Base-by-base conservation (phyloP, 2,329 filamentous ascomycete species). In the Lojkania enalia region DNA sequence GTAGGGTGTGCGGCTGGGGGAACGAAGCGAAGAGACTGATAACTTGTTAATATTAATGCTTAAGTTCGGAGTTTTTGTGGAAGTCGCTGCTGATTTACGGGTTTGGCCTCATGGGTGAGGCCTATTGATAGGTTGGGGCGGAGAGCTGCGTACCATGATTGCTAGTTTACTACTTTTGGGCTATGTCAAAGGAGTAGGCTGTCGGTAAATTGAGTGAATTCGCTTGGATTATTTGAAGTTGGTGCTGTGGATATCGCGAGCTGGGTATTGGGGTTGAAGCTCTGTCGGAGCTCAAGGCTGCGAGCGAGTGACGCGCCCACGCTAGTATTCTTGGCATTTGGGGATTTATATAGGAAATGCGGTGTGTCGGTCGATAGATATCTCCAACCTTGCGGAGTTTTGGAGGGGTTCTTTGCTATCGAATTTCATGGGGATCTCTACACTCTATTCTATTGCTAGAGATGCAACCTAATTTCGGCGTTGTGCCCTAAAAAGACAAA, bases 11-110 rank as follows among this genome's bases (percentile, higher is more conserved):
- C 67, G 61, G 84, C 72, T 49, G 83, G 70, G 67, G 94, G 94
- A 58, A 89, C 83, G 75, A 99, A 87, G 75, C 90, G 90, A 81
- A 97, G 87, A 66, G 89, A 87, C 88, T 95, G 71, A 13, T 18
- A 25, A 6, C 15, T 20, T 6, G 18, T 20, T 36, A 11, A 27
- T 27, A 9, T 11, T 38, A 25, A 13, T 33, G 38, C 9, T 16
- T 3, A 32, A 31, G 23, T 25, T 5, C n/a, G 7, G 7, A 27
- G 30, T n/a, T n/a, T n/a, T 9, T 33, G 16, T 11, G 7, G 30
- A 33, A 16, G 30, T 33, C 11, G 30, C 6, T 9, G 30, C 9
- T 9, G 30, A 15, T 6, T 33, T 9, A 12, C 11, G 16, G 30
- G 30, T 9, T 33, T 33, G 30, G 23, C 7, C 7, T 27, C 5